These are phyloP conservation scores for Vaccinium darrowii DNA, from an alignment of 148 eudicot species.

Conservation along the genomic window DNA sequence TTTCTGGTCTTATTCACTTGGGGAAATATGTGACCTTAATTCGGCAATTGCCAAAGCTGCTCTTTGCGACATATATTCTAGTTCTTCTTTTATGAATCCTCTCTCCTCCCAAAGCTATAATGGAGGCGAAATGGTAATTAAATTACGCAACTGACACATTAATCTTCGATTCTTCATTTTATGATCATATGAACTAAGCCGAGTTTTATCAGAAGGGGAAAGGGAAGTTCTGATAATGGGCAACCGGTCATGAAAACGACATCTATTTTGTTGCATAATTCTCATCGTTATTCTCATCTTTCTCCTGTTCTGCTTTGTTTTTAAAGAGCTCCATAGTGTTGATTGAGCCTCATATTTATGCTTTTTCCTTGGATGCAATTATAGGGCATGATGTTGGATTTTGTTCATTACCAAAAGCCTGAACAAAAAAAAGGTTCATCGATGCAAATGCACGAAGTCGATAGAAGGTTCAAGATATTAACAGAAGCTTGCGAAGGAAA, in stretches of 20 bases:
- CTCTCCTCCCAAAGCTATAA: background rate
- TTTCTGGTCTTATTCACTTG: background rate
- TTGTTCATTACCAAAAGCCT: slow-evolving; percentile 34
- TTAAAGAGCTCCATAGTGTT: background rate
- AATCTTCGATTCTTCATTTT: background rate
- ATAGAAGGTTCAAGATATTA: slow-evolving; percentile 39
- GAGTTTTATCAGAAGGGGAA: background rate
- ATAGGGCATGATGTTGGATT: slow-evolving; percentile 58
- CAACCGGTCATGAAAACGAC: background rate
- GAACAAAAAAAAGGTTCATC: slow-evolving; percentile 1
- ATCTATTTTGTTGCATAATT: background rate
- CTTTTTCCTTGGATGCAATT: slow-evolving; percentile 5
- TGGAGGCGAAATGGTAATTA: background rate
- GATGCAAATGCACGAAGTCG: slow-evolving; percentile 15
- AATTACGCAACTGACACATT: background rate
- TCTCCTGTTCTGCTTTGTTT: background rate
- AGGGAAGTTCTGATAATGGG: background rate
- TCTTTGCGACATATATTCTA: background rate
- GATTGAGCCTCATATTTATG: background rate
- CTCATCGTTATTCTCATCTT: background rate
- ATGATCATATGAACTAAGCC: background rate
- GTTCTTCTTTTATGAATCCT: background rate
- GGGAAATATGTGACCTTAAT: too few species aligned
- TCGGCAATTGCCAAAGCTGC: too few species aligned
- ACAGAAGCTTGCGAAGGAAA: slow-evolving; percentile 63